A percentile compares a stretch with the other conserved stretches of the same genome.
phyloP scores from a whole-genome alignment of 2,329 filamentous ascomycete species.

The Colletotrichum musae region DNA sequence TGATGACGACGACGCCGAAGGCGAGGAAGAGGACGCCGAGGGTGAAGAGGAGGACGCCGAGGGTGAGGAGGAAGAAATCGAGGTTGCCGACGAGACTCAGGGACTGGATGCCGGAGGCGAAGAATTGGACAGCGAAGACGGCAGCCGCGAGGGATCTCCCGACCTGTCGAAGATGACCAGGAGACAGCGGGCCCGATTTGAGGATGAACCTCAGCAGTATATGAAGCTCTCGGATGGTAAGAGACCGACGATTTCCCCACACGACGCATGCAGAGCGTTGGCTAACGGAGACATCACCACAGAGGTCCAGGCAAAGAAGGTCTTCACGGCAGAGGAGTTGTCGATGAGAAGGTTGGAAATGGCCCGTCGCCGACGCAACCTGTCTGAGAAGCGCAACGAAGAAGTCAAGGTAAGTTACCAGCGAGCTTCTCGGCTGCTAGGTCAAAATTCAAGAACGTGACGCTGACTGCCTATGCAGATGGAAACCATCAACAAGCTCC shows the following conservation, averaged over 20 bases:
- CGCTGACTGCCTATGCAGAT: conserved; percentile 65
- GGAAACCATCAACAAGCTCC: conserved; percentile 91
- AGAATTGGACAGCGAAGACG: conserved; percentile 61
- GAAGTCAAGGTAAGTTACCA: conserved; percentile 69
- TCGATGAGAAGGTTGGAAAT: conserved; percentile 75
- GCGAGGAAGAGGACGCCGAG: conserved; percentile 60
- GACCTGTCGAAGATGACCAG: conserved; percentile 74
- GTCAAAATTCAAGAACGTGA: background rate
- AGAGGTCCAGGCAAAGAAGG: conserved; percentile 76
- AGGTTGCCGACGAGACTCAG: conserved; percentile 44
- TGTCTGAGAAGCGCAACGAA: conserved; percentile 76
- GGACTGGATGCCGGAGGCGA: conserved; percentile 56
- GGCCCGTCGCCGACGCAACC: conserved; percentile 72
- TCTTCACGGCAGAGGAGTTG: conserved; percentile 73
- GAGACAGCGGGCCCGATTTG: conserved; percentile 71
- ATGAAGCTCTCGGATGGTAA: conserved; percentile 74
- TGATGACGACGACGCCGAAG: conserved; percentile 51
- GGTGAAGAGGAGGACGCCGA: conserved; percentile 54
- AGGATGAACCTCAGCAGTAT: conserved; percentile 67
- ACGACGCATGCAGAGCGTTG: background rate
- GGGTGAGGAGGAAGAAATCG: conserved; percentile 58
- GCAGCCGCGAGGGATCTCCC: conserved; percentile 65
- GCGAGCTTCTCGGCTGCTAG: no score
- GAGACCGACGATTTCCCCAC: conserved; percentile 46
- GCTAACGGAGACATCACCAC: conserved; percentile 40